Evolutionary conservation across 495 filamentous ascomycete genomes (phyloP).

Genomic region (Penicillium alfredii): DNA sequence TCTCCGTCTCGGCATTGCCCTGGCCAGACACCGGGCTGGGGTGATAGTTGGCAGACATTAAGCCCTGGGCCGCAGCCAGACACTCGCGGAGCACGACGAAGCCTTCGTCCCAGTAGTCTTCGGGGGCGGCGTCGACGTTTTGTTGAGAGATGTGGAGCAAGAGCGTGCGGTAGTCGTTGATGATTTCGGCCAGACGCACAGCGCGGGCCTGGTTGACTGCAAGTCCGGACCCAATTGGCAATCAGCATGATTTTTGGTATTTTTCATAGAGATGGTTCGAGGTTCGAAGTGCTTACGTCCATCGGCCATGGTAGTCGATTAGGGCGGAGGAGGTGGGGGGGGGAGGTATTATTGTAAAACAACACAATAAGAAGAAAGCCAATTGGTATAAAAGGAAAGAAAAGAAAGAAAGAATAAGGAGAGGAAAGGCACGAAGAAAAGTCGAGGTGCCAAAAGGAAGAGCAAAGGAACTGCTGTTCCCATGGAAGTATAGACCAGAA

Average conservation of each 20-base stretch:
- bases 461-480: too few species aligned
- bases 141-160: constrained; percentile 74
- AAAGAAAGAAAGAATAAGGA: neutral
- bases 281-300: constrained; percentile 44
- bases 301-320: constrained; percentile 49
- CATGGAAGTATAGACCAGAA: too few species aligned
- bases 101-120: constrained; percentile 75
- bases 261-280: neutral
- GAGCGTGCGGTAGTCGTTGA: constrained; percentile 77
- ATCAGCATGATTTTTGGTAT: too few species aligned
- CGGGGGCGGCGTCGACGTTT: constrained; percentile 47
- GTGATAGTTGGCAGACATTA: constrained; percentile 65
- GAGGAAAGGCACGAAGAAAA: too few species aligned
- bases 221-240: neutral
- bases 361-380: neutral
- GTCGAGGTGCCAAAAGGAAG: too few species aligned
- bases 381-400: neutral
- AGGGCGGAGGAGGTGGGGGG: too few species aligned
- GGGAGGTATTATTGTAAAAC: too few species aligned
- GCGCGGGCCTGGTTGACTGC: constrained; percentile 81
- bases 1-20: constrained; percentile 61
- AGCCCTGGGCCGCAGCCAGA: constrained; percentile 64
- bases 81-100: constrained; percentile 72
- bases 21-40: constrained; percentile 44
- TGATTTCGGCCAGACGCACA: constrained; percentile 73